Evolutionary conservation across 257 asterid species (phyloP), one percentile per base, ranked within the genome.

Genomic region (Ligustrum vulgare): DNA sequence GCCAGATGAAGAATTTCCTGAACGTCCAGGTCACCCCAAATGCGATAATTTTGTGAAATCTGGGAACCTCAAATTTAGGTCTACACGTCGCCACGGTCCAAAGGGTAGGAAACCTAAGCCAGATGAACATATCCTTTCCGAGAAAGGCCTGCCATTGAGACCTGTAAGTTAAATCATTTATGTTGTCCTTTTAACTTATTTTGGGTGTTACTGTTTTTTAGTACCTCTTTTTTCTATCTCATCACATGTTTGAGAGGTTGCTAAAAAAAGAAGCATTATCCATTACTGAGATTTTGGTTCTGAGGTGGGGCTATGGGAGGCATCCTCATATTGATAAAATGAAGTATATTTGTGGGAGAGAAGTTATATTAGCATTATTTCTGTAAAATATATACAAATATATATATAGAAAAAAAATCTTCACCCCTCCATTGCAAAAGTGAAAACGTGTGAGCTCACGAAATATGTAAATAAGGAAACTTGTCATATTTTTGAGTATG

Each of bases 21-120:
- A 82, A 73, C 89, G 89, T 18, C 87, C 87, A 33, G 86, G 89
- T 67, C 89, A 79, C 32, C 87, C 86, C 67, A 83, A 84, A 22
- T 87, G 87, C 75, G 66, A 62, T 65, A 73, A 72, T 77, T 87
- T 79, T 80, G 66, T 87, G 31, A 28, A 28, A 28, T 28, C 31
- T 28, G 31, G 31, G 31, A 28, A 28, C 31, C 1, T 0, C 31
- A 28, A 28, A 28, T 28, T 28, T 28, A 28, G 1, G 31, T 28
- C 31, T 28, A 28, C 31, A 28, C 31, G 31, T 28, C 31, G 31
- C 31, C 31, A 28, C 31, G 31, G 31, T 28, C 31, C 31, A 28
- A 28, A 28, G 31, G 31, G 1, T 28, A 28, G 31, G 31, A 28
- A 28, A 28, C 31, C 31, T 28, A 28, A 28, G 31, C 31, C 31